Evolutionary conservation across 345 rosid genomes (phyloP).

Genomic region (Laguncularia racemosa): DNA sequence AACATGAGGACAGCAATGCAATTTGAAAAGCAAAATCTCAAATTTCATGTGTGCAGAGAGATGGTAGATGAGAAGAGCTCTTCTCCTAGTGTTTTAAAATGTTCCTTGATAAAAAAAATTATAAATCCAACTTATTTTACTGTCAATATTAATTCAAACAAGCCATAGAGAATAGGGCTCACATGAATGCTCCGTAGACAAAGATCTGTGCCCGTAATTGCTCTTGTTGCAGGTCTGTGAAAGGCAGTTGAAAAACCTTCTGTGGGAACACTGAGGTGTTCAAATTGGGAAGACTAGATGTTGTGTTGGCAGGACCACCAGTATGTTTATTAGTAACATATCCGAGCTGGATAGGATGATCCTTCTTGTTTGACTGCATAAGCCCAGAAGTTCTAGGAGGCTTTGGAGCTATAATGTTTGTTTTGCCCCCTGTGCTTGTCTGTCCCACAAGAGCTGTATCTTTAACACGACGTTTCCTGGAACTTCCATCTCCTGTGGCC

Average conservation of each 20-base stretch:
- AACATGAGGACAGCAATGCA: background rate
- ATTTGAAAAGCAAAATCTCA: background rate
- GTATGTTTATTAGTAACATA: conserved; percentile 35
- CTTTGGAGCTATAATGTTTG: conserved; percentile 28
- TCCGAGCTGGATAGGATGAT: conserved; percentile 40
- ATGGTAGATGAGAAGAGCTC: no score
- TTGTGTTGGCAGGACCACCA: conserved; percentile 37
- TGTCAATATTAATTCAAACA: background rate
- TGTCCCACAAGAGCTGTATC: conserved; percentile 30
- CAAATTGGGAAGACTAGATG: conserved; percentile 61
- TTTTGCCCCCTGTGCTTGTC: conserved; percentile 43
- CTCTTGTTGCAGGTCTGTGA: conserved; percentile 95
- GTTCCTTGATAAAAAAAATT: no score
- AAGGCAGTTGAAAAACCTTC: conserved; percentile 71
- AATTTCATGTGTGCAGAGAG: no score
- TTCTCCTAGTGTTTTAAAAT: no score
- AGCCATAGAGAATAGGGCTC: conserved; percentile 21
- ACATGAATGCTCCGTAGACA: conserved; percentile 97
- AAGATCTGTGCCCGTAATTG: conserved; percentile 98
- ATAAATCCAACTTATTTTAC: no score
- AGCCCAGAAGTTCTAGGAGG: conserved; percentile 38
- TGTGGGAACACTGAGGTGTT: conserved; percentile 48
- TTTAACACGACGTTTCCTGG: conserved; percentile 45
- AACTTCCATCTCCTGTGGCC: conserved; percentile 47
- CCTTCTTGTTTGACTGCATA: conserved; percentile 55